A percentile compares a stretch with the other conserved stretches of the same genome.
These are phyloP conservation scores for Colletotrichum theobromicola DNA, from an alignment of 2,329 filamentous ascomycete species.

Conservation along the genomic window DNA sequence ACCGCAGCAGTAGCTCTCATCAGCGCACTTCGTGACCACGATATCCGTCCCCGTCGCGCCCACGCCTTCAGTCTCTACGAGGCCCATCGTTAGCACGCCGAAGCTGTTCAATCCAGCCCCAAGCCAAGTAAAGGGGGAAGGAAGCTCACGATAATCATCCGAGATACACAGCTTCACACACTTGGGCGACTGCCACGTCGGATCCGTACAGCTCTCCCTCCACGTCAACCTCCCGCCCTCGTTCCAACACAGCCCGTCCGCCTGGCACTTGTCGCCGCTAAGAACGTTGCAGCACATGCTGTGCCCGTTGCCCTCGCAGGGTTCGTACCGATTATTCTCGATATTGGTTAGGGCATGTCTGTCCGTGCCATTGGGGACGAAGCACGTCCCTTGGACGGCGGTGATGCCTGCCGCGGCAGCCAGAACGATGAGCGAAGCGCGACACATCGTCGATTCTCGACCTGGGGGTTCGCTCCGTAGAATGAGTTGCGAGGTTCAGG, in stretches of 20 bases:
- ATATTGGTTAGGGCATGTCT: neutral
- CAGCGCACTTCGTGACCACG: neutral
- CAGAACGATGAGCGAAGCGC: neutral
- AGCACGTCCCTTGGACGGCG: neutral
- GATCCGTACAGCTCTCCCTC: constrained; percentile 19
- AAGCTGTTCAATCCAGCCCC: neutral
- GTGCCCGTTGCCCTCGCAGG: neutral
- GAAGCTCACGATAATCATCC: neutral
- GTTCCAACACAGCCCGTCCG: neutral
- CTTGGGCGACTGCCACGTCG: constrained; percentile 24
- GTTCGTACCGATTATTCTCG: neutral
- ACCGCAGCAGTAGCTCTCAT: neutral
- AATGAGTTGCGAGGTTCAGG: neutral
- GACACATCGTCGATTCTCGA: neutral
- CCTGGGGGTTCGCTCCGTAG: neutral
- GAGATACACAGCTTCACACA: constrained; percentile 24
- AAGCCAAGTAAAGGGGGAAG: too few relatives aligned
- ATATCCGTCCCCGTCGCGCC: neutral
- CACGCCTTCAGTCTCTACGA: neutral
- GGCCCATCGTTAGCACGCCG: neutral
- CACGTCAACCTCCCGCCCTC: constrained; percentile 9
- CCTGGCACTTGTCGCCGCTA: neutral
- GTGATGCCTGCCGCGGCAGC: neutral
- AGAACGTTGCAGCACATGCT: constrained; percentile 6
- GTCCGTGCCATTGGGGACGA: neutral